Base-by-base conservation (phyloP, 441 rosid genomes). In the Croton laevigatus region DNA sequence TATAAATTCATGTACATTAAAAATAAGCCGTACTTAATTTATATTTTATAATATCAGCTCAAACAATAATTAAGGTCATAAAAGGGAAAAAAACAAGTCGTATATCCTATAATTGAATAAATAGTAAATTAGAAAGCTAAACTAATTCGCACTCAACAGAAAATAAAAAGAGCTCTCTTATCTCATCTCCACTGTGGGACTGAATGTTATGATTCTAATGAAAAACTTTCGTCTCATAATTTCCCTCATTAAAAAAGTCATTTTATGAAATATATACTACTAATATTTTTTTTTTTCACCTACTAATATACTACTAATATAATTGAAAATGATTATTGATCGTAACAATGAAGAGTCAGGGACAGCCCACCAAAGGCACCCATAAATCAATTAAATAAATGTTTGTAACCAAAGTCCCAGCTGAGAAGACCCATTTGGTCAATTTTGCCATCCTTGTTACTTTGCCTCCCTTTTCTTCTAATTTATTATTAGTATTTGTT, bases 261-360 rank as follows among this genome's bases (percentile, higher is more conserved):
- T n/a, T n/a, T n/a, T n/a, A n/a, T n/a, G n/a, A n/a, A n/a, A n/a
- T n/a, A n/a, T n/a, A n/a, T n/a, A n/a, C n/a, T n/a, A n/a, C n/a
- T n/a, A n/a, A n/a, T n/a, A n/a, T n/a, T n/a, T n/a, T n/a, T n/a
- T n/a, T n/a, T n/a, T n/a, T n/a, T n/a, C n/a, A n/a, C n/a, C n/a
- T n/a, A n/a, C n/a, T n/a, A n/a, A 27, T 27, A 27, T 27, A 27
- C 32, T 27, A 27, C 1, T 27, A 27, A 27, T 27, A 27, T 27
- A 27, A 37, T 61, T 17, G 66, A 62, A 62, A 62, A 34, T 40
- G 66, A 62, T 66, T 66, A 0, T 54, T 51, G 27, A 51, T 66
- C 2, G 37, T 34, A 14, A 46, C 16, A 45, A 20, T 36, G 32
- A 38, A 27, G 32, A 27, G 32, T 27, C 32, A 27, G 32, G 6